Base-by-base conservation (phyloP, 139 green algal species). In the Astrephomene gubernaculifera region DNA sequence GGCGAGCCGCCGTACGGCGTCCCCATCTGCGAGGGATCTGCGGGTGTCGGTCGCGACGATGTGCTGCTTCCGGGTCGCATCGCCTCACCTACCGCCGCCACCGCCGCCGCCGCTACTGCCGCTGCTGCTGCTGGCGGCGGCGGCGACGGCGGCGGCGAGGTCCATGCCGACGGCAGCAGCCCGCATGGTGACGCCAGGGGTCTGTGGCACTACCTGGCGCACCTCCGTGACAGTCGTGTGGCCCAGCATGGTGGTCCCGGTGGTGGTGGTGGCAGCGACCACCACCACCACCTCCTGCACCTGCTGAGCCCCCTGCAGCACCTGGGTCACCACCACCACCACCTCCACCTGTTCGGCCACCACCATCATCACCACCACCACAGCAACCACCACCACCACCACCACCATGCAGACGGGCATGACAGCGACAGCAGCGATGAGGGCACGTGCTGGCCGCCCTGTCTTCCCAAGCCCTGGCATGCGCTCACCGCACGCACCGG, bases 401-500 rank as follows among this genome's bases (percentile, higher is more conserved):
- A 67, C 63, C 0, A 33, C 44, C n/a, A 53, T n/a, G n/a, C n/a
- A n/a, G 14, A 31, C 27, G 14, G 24, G 10, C 3, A 31, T 25
- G 63, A 41, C 43, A 45, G 22, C 41, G 61, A 64, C 64, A 45
- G 43, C 31, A 31, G 44, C 19, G 38, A 31, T 27, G 61, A 65
- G 27, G 74, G 41, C 38, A 45, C 39, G 5, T 61, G 39, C 44
- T 84, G 78, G 78, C 78, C 78, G 31, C 78, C 78, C 31, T 84
- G 78, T 43, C 8, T 84, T 21, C 78, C 78, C 22, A 74, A 84
- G 63, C 78, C 78, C 24, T 84, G 78, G 63, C 24, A 35, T 4
- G n/a, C n/a, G n/a, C n/a, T n/a, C n/a, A n/a, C n/a, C n/a, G 63
- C 17, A n/a, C 29, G 31, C 31, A 12, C 4, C 63, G 63, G 63